These are phyloP conservation scores for Talaromyces liani DNA, from an alignment of 495 filamentous ascomycete species.

Conservation along the genomic window DNA sequence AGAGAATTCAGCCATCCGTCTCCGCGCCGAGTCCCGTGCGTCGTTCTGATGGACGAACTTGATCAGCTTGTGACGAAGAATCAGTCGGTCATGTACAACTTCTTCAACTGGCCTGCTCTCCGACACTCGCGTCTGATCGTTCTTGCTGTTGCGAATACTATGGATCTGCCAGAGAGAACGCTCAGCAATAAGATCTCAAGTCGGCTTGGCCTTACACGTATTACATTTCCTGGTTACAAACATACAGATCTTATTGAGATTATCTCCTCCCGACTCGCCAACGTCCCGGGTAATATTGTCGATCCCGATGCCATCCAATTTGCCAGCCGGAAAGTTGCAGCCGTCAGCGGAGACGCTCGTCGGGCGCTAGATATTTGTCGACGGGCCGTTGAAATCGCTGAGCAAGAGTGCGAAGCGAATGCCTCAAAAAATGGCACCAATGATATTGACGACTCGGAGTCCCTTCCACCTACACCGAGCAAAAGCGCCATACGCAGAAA, in stretches of 20 bases:
- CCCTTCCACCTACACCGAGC: conserved; percentile 37
- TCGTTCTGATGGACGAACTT: conserved; percentile 98
- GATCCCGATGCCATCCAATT: conserved; percentile 94
- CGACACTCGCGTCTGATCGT: conserved; percentile 90
- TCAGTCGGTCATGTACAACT: conserved; percentile 99
- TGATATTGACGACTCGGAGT: conserved; percentile 25
- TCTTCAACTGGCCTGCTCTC: conserved; percentile 99
- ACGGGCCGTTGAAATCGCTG: conserved; percentile 90
- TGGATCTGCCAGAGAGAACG: conserved; percentile 96
- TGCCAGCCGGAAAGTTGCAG: conserved; percentile 91
- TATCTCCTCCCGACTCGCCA: conserved; percentile 79
- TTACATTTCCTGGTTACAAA: conserved; percentile 96
- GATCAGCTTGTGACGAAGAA: conserved; percentile 97
- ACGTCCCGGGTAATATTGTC: conserved; percentile 83
- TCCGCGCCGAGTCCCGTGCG: conserved; percentile 86
- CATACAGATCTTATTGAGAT: conserved; percentile 98
- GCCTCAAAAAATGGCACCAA: conserved; percentile 16
- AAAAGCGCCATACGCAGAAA: conserved; percentile 32
- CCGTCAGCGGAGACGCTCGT: conserved; percentile 89
- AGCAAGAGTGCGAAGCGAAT: conserved; percentile 50
- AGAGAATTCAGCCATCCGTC: conserved; percentile 85
- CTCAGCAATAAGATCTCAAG: conserved; percentile 97
- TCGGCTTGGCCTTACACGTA: conserved; percentile 78
- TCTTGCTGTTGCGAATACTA: conserved; percentile 95
- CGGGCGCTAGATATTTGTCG: conserved; percentile 93